Evolutionary conservation across 805 yeast species (phyloP).

Genomic region (Saccharomyces kudriavzevii): DNA sequence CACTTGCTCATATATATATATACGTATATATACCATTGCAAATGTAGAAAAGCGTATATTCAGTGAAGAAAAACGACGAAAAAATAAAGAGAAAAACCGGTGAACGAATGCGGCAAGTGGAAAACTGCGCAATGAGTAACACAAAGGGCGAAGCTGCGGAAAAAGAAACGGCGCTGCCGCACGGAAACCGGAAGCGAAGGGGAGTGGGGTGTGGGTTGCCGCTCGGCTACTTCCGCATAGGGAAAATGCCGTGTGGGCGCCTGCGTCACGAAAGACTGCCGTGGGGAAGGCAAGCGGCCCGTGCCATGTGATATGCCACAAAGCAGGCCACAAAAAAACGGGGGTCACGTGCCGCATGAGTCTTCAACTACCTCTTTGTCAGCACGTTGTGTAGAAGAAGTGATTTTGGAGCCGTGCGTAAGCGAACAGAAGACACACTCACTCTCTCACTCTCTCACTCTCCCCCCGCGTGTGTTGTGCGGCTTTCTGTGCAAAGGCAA

Average conservation of each 20-base stretch:
- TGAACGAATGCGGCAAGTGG: neutral
- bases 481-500: neutral
- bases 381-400: neutral
- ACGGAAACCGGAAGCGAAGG: conserved; percentile 1
- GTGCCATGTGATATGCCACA: neutral
- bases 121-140: neutral
- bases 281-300: neutral
- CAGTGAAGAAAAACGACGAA: neutral
- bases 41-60: neutral
- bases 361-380: neutral
- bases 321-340: neutral
- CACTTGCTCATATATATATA: neutral
- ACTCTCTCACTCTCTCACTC: too few species aligned
- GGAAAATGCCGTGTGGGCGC: neutral
- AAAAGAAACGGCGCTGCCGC: neutral
- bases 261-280: too few species aligned
- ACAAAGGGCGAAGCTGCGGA: neutral
- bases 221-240: neutral
- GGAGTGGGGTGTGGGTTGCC: neutral
- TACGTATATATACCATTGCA: neutral
- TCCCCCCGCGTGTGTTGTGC: neutral
- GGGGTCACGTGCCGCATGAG: neutral
- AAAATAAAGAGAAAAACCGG: neutral
- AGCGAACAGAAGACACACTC: too few species aligned
- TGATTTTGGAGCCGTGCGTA: neutral